These are phyloP conservation scores for Ilex aquifolium DNA, from an alignment of 257 asterid genomes.

Conservation along the genomic window DNA sequence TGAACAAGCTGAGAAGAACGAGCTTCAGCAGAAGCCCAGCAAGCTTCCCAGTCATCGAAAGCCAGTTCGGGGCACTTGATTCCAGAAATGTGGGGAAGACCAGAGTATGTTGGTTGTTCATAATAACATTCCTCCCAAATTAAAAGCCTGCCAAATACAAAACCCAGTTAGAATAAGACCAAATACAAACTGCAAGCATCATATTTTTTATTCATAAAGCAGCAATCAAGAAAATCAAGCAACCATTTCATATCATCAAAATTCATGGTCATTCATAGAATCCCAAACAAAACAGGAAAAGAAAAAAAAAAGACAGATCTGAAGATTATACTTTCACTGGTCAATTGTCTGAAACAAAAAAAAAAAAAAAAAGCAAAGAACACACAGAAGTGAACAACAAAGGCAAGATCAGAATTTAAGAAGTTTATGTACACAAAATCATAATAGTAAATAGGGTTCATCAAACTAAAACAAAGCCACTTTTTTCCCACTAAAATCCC, in stretches of 20 bases:
- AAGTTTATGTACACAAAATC: conserved; percentile 26
- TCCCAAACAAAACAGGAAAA: background rate
- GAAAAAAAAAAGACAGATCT: conserved; percentile 3
- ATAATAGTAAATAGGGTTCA: conserved; percentile 27
- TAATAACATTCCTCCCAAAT: conserved; percentile 89
- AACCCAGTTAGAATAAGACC: conserved; percentile 3
- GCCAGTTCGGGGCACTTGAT: conserved; percentile 19
- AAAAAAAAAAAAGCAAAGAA: conserved; percentile 18
- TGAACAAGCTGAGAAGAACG: conserved; percentile 22
- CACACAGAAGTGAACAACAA: conserved; percentile 36
- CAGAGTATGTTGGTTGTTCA: conserved; percentile 33
- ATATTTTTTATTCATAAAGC: background rate
- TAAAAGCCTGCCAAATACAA: conserved; percentile 57
- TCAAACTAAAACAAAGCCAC: conserved; percentile 23
- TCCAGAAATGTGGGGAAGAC: conserved; percentile 24
- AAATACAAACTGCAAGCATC: conserved; percentile 3
- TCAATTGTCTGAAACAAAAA: conserved; percentile 5
- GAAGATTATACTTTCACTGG: background rate
- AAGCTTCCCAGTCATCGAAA: conserved; percentile 30
- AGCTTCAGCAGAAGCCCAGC: conserved; percentile 38
- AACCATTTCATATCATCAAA: background rate
- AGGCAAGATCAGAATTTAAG: conserved; percentile 32
- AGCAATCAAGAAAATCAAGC: background rate
- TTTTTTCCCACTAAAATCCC: conserved; percentile 40
- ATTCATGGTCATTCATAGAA: conserved; percentile 2